phyloP scores from a whole-genome alignment of 768 basidiomycete genomes.

The Xerocomellus amylosporus region DNA sequence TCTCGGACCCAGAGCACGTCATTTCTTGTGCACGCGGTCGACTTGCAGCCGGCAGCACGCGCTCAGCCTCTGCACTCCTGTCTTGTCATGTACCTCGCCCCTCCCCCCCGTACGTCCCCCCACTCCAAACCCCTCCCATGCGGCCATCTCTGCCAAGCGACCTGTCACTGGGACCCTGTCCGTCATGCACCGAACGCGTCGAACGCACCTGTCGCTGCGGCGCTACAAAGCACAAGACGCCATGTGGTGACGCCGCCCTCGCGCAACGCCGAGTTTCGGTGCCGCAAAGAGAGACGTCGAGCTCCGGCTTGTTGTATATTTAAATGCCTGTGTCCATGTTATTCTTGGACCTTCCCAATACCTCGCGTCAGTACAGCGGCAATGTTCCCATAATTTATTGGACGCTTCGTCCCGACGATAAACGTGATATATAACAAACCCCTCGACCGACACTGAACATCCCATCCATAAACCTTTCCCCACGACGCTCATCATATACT shows the following conservation, averaged over 20 bases:
- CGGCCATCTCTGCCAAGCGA: slow-evolving; percentile 63
- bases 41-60: slow-evolving; percentile 2
- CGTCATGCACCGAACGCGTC: slow-evolving; percentile 69
- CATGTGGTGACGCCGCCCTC: not conserved
- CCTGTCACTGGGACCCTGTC: slow-evolving; percentile 80
- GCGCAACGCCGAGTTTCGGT: no score
- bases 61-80: slow-evolving; percentile 16
- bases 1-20: slow-evolving; percentile 56
- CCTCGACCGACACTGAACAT: not conserved
- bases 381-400: slow-evolving; percentile 19
- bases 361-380: slow-evolving; percentile 18
- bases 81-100: slow-evolving; percentile 61
- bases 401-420: slow-evolving; percentile 27
- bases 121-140: slow-evolving; percentile 73
- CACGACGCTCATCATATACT: slow-evolving; percentile 12
- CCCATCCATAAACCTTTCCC: not conserved
- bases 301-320: no score
- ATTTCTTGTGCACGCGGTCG: slow-evolving; percentile 83
- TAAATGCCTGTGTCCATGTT: slow-evolving; percentile 5
- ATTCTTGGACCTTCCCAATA: not conserved
- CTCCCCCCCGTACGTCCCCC: slow-evolving; percentile 69
- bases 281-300: no score
- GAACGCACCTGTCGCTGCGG: slow-evolving; percentile 88
- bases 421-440: slow-evolving; percentile 15
- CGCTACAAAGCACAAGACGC: slow-evolving; percentile 47